Base-by-base conservation (phyloP, 202 grass and related monocot species). In the Carex arenaria region DNA sequence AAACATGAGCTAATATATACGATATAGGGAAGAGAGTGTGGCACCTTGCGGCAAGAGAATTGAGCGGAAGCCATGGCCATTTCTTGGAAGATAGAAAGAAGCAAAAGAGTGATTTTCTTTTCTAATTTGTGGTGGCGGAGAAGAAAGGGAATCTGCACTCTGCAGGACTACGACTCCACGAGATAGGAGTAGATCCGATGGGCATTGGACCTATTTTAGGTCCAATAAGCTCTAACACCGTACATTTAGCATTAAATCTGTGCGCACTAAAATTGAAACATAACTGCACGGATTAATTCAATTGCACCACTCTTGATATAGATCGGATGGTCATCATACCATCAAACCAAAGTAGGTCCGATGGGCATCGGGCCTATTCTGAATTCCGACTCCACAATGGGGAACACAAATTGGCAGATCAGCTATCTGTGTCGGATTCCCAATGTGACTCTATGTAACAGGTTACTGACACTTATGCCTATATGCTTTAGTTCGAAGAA, bases 11-110 rank as follows among this genome's bases (percentile, higher is more conserved):
- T n/a, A 22, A 38, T 20, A 32, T 36, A 45, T 3, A 56, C 32
- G n/a, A 76, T 45, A 23, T 10, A 54, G 17, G 18, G 38, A 31
- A 67, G 34, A 61, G 12, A 10, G 61, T n/a, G 12, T 22, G 20
- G 9, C 38, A 89, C 88, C 88, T 75, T 80, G 84, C 51, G 73
- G 61, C 67, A 74, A 18, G 80, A 72, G 20, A 86, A 47, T 26
- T 65, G 64, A 47, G 71, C 79, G 63, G 80, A 86, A 54, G 80
- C 64, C 84, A 86, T 84, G 72, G 88, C 88, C 88, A 90, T 90
- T 72, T 78, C 43, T 82, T 56, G 51, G 43, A 49, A 54, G 56
- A 43, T 47, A 43, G 10, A 65, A 26, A 56, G 63, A 68, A 13
- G 8, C 1, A 32, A 68, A 26, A 32, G 23, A 82, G 63, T n/a